These are phyloP conservation scores for Pneumocystis wakefieldiae DNA, from an alignment of 1,139 yeast species.

Conservation along the genomic window DNA sequence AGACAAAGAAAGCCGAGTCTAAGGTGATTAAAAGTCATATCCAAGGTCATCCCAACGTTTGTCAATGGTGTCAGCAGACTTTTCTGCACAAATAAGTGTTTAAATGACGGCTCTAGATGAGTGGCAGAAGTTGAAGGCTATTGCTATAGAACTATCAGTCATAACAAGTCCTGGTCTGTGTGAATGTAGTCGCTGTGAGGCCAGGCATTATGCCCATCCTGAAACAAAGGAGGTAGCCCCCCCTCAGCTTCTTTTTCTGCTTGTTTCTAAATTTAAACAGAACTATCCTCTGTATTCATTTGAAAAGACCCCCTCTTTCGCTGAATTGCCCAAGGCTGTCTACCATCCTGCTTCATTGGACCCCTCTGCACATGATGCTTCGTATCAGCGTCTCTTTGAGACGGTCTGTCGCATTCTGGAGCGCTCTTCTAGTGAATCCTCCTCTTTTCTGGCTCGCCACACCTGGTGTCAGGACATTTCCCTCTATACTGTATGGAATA, in stretches of 20 bases:
- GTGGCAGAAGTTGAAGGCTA: not conserved
- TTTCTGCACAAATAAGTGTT: not conserved
- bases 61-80: not conserved
- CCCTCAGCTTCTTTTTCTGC: no score
- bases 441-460: not conserved
- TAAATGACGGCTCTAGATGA: not conserved
- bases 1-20: no score
- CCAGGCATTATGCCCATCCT: no score
- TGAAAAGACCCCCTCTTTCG: not conserved
- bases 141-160: not conserved
- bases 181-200: not conserved
- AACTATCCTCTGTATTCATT: not conserved
- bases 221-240: no score
- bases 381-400: not conserved
- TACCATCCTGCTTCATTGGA: not conserved
- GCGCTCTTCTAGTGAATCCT: not conserved
- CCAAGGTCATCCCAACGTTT: not conserved
- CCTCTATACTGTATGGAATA: not conserved
- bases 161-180: not conserved
- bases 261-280: no score
- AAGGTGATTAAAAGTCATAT: no score
- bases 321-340: no score
- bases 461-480: not conserved
- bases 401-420: not conserved
- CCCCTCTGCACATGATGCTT: not conserved